A percentile compares a stretch with the other conserved stretches of the same genome.
Evolutionary conservation across 176 grass and related monocot genomes (phyloP).

Genomic region (Ensete ventricosum): DNA sequence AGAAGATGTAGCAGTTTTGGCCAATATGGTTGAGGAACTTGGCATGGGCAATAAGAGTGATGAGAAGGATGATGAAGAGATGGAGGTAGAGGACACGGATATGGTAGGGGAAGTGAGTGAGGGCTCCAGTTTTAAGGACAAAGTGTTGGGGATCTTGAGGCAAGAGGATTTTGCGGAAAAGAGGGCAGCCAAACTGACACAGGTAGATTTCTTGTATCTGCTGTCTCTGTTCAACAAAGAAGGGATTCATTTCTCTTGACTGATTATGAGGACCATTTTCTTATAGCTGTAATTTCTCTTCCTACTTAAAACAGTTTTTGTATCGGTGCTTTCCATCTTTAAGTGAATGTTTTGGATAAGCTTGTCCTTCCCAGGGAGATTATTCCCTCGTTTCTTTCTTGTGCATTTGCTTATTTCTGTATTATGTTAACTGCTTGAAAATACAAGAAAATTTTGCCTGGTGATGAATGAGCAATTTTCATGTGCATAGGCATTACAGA

Average conservation of each 20-base stretch:
- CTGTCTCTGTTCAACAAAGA: slow-evolving; percentile 92
- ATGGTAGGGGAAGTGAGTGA: slow-evolving; percentile 13
- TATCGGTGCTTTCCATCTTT: not conserved
- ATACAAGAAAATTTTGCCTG: no score
- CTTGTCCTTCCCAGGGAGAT: not conserved
- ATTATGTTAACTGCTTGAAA: no score
- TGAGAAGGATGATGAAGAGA: slow-evolving; percentile 63
- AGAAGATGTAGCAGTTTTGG: slow-evolving; percentile 53
- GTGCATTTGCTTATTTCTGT: no score
- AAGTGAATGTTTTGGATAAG: not conserved
- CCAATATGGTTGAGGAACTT: slow-evolving; percentile 80
- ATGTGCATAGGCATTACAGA: no score
- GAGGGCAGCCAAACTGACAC: slow-evolving; percentile 74
- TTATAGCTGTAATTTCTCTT: not conserved
- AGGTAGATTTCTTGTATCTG: slow-evolving; percentile 86
- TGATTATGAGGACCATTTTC: not conserved
- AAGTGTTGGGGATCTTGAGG: slow-evolving; percentile 67
- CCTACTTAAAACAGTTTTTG: not conserved
- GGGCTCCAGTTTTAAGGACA: slow-evolving; percentile 54
- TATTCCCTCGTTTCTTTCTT: no score
- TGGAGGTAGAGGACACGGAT: slow-evolving; percentile 51
- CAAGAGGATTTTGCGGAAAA: slow-evolving; percentile 91
- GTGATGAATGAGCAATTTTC: no score
- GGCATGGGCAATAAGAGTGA: slow-evolving; percentile 29
- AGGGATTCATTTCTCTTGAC: slow-evolving; percentile 84